These are phyloP conservation scores for Hyphopichia khmerensis DNA, from an alignment of 1,139 yeast genomes.

Conservation along the genomic window DNA sequence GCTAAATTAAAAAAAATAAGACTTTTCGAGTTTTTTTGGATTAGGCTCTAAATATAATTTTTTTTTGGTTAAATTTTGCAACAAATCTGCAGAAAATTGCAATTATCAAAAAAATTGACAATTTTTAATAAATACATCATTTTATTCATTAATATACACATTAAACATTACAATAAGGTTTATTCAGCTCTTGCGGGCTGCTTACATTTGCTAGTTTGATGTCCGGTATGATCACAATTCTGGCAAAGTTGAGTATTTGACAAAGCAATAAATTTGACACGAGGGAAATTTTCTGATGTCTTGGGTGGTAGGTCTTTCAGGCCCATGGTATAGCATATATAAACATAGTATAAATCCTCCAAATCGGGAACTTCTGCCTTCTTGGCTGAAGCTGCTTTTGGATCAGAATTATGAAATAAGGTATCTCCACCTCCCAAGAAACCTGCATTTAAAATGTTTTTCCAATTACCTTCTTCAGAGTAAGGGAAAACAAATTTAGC, in stretches of 20 bases:
- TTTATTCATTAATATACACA: neutral
- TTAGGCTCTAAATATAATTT: no score
- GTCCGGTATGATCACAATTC: neutral
- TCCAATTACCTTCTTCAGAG: constrained; percentile 5
- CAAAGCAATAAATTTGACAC: neutral
- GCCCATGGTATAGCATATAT: constrained; percentile 1
- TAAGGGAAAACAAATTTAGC: constrained; percentile 3
- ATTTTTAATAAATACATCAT: neutral
- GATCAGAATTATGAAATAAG: constrained; percentile 1
- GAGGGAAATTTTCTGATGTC: constrained; percentile 1
- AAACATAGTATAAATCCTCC: constrained; percentile 2
- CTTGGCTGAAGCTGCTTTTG: neutral
- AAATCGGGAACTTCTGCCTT: constrained; percentile 3
- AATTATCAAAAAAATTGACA: neutral
- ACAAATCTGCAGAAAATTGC: no score
- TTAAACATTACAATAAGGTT: neutral
- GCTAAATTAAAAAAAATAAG: no score
- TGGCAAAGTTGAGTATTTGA: constrained; percentile 2
- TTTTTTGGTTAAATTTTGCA: no score
- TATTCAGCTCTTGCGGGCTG: neutral
- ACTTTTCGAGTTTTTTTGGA: no score
- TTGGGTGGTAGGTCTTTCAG: constrained; percentile 2
- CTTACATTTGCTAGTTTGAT: constrained; percentile 2
- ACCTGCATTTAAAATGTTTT: neutral
- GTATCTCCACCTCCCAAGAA: neutral